Base-by-base conservation (phyloP, 202 grass and related monocot genomes). In the Carex sylvatica region DNA sequence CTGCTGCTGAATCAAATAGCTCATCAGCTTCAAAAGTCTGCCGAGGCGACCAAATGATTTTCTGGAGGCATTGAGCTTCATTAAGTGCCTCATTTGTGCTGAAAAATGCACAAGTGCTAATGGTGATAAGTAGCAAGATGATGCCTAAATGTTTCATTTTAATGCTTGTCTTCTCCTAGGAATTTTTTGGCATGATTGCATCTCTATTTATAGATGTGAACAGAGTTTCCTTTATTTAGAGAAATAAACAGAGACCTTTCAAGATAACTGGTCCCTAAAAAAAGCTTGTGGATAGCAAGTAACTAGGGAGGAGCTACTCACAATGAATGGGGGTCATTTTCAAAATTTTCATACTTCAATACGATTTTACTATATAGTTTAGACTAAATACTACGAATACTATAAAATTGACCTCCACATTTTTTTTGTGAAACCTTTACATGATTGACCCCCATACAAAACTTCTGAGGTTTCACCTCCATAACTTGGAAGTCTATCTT, bases 111-210 rank as follows among this genome's bases (percentile, higher is more conserved):
- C 67, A 65, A 36, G 13, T 13, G 71, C 23, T 38, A 79, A 85
- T 28, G 68, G 58, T 82, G 67, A 82, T 86, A 7, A 86, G 67
- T 13, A 86, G 58, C 35, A 80, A 55, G 68, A 54, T 49, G 10
- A 82, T 51, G 53, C 22, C 22, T 30, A 38, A 1, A 55, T 4
- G 28, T 64, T 36, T 82, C 85, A 86, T 82, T 56, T 64, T 63
- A 40, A 64, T 80, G 58, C 22, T 82, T 69, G 14, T 64, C 16
- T 58, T 44, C 15, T 70, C 8, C 33, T 68, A 16, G 24, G 28
- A 68, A 47, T 15, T 52, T 19, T 26, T 2, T 15, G 33, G 44
- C 72, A 51, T n/a, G 5, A 0, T 82, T 33, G 18, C 74, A 13
- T 77, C 14, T 11, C 30, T 58, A 77, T 77, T 36, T 77, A 77